phyloP scores from a whole-genome alignment of 148 eudicot species.

The Rhododendron simsii region DNA sequence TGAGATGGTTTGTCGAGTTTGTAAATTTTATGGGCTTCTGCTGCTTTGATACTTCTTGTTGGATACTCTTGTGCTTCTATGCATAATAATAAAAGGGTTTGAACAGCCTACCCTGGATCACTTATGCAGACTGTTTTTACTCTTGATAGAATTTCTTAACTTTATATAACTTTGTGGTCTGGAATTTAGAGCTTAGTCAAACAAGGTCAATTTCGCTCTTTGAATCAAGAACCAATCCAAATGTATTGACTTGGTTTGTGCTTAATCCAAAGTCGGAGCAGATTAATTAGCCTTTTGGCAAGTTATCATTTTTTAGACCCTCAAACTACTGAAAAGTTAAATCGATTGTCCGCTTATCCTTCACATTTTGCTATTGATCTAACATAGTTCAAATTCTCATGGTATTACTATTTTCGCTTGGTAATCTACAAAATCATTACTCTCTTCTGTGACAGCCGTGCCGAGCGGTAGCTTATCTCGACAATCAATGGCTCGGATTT shows the following conservation, averaged over 20 bases:
- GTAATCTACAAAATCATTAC: too few species aligned
- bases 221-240: not conserved
- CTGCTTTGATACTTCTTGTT: not conserved
- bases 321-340: not conserved
- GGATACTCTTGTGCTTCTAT: not conserved
- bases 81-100: not conserved
- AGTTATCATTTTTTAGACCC: not conserved
- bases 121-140: not conserved
- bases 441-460: not conserved
- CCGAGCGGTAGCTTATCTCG: too few species aligned
- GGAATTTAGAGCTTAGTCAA: not conserved
- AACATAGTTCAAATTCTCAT: not conserved
- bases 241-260: not conserved
- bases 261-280: not conserved
- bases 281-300: not conserved
- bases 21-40: not conserved
- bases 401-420: not conserved
- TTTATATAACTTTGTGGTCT: not conserved
- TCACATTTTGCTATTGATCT: not conserved
- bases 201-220: not conserved
- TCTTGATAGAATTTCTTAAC: not conserved
- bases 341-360: not conserved
- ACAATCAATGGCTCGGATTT: too few species aligned
- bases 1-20: not conserved
- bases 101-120: not conserved